phyloP scores from a whole-genome alignment of 352 stramenopile species.

The Globisporangium yorkense region DNA sequence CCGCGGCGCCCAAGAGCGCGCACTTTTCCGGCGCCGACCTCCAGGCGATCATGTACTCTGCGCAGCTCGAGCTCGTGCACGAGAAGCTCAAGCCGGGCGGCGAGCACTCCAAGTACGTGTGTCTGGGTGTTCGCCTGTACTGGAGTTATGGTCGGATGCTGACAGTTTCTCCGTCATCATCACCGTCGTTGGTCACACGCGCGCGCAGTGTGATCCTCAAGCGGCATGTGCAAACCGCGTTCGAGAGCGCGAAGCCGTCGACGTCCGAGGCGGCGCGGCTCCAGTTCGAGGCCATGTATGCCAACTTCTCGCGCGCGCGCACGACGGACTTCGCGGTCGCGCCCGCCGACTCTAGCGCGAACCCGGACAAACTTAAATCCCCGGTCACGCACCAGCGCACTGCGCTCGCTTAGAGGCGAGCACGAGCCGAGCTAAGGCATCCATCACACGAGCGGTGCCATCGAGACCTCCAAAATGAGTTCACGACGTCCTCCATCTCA shows the following conservation, averaged over 20 bases:
- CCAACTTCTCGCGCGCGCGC: conserved; percentile 56
- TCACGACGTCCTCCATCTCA: too few relatives aligned
- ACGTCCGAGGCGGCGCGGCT: conserved; percentile 50
- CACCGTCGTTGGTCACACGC: too few relatives aligned
- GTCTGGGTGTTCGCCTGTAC: background rate
- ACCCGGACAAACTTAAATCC: conserved; percentile 42
- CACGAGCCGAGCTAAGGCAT: background rate
- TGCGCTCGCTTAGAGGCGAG: conserved; percentile 35
- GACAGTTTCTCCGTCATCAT: background rate
- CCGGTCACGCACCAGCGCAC: conserved; percentile 63
- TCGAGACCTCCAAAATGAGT: too few relatives aligned
- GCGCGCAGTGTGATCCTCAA: conserved; percentile 40
- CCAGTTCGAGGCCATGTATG: conserved; percentile 70
- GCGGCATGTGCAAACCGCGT: conserved; percentile 55
- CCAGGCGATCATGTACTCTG: conserved; percentile 93
- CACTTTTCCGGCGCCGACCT: conserved; percentile 92
- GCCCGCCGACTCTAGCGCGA: conserved; percentile 35
- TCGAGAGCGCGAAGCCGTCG: conserved; percentile 61
- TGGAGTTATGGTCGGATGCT: background rate
- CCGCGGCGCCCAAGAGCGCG: conserved; percentile 51
- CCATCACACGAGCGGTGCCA: too few relatives aligned
- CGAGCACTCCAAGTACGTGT: conserved; percentile 43
- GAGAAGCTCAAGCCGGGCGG: conserved; percentile 79
- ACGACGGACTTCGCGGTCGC: conserved; percentile 67
- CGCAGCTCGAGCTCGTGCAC: conserved; percentile 91